A percentile compares a stretch with the other conserved stretches of the same genome.
Evolutionary conservation across 2,329 filamentous ascomycete species (phyloP).

Genomic region (Fusarium sp.): DNA sequence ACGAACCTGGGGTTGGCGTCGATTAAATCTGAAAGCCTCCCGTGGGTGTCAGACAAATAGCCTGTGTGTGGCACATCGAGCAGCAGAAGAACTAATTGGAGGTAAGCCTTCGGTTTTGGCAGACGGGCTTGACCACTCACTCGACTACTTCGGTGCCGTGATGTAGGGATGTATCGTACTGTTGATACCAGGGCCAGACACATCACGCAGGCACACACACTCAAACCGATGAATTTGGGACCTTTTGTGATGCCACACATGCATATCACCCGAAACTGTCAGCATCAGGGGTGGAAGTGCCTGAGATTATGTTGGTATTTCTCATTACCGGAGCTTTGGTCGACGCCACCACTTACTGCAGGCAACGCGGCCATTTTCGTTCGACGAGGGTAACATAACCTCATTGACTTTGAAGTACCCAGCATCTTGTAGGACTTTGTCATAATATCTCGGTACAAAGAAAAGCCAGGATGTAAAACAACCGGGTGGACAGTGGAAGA

Average conservation of each 20-base stretch:
- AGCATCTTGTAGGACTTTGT: not conserved
- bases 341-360: not conserved
- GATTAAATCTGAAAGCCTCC: conserved; percentile 28
- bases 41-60: conserved; percentile 12
- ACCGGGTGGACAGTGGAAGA: not conserved
- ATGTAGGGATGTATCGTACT: not conserved
- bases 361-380: not conserved
- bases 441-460: not conserved
- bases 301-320: not conserved
- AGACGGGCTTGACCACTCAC: not conserved
- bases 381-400: not conserved
- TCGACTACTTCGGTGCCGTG: not conserved
- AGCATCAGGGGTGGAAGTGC: conserved; percentile 19
- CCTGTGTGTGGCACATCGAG: not conserved
- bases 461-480: conserved; percentile 9
- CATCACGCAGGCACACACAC: conserved; percentile 1
- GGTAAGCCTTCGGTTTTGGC: not conserved
- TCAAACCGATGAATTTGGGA: not conserved
- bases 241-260: conserved; percentile 24
- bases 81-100: not conserved
- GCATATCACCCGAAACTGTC: conserved; percentile 23
- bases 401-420: no score
- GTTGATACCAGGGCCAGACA: not conserved
- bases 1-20: conserved; percentile 17
- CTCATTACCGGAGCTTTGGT: not conserved